Conservation (phyloP, 1,139 yeast genomes). For the Saccharomyces hybrid region DNA sequence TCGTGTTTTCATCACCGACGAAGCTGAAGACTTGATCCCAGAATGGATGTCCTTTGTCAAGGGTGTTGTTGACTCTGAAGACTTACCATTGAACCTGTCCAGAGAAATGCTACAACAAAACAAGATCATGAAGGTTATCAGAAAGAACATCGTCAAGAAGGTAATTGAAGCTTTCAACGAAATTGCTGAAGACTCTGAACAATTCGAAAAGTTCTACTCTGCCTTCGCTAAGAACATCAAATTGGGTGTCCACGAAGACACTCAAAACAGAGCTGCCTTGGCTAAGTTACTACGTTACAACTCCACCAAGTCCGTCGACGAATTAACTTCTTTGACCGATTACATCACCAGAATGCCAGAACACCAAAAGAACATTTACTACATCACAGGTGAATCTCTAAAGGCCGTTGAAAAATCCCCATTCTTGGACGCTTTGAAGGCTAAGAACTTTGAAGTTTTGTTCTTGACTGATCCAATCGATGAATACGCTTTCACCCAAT, state of each 20-base stretch:
- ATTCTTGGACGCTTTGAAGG: conserved; percentile 66
- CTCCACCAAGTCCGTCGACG: conserved; percentile 81
- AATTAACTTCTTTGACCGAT: conserved; percentile 88
- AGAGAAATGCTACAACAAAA: conserved; percentile 99
- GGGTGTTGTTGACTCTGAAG: conserved; percentile 99
- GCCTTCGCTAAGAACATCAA: conserved; percentile 98
- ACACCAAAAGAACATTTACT: conserved; percentile 99
- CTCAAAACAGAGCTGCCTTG: conserved; percentile 92
- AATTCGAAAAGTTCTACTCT: conserved; percentile 95
- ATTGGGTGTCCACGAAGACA: conserved; percentile 98
- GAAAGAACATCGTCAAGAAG: conserved; percentile 98
- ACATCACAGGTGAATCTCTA: conserved; percentile 96
- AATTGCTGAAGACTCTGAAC: conserved; percentile 98
- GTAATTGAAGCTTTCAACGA: conserved; percentile 97
- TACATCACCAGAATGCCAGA: conserved; percentile 99
- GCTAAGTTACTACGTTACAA: conserved; percentile 52
- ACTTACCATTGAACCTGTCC: conserved; percentile 98
- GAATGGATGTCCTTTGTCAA: conserved; percentile 96
- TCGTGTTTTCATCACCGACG: conserved; percentile 99
- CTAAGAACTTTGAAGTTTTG: no score
- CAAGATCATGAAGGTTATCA: conserved; percentile 98
- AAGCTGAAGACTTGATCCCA: conserved; percentile 97
- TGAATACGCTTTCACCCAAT: no score
- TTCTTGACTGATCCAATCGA: no score
- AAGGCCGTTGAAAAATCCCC: conserved; percentile 99